These are phyloP conservation scores for Gastrolobium villosum DNA, from an alignment of 306 rosid genomes.

Conservation along the genomic window DNA sequence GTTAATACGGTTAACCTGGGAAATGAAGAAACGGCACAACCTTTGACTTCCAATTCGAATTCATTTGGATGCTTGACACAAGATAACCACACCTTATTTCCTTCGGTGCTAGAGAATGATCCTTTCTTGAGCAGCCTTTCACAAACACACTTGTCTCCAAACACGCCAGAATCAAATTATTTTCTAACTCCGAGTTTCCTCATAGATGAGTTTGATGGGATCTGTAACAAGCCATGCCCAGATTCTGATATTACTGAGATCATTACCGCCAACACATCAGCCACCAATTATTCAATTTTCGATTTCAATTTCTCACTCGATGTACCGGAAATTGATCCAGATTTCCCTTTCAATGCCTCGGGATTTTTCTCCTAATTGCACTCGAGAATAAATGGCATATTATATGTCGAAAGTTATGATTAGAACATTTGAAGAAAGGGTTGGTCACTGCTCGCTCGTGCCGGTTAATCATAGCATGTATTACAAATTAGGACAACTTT, in stretches of 20 bases:
- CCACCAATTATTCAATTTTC: conserved; percentile 67
- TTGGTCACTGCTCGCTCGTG: too few species aligned
- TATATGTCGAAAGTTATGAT: not conserved
- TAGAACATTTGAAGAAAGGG: conserved; percentile 18
- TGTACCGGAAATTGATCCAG: conserved; percentile 54
- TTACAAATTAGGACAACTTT: conserved; percentile 8
- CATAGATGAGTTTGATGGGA: conserved; percentile 47
- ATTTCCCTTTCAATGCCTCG: conserved; percentile 62
- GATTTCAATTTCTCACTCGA: conserved; percentile 73
- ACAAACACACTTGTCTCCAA: conserved; percentile 56
- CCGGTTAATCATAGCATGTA: too few species aligned
- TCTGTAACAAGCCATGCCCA: conserved; percentile 44
- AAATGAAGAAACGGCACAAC: conserved; percentile 51
- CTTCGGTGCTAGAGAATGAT: conserved; percentile 50
- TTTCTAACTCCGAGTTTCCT: conserved; percentile 49
- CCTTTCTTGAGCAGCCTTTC: conserved; percentile 53
- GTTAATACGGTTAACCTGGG: conserved; percentile 47
- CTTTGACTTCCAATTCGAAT: conserved; percentile 65
- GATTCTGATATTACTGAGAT: conserved; percentile 62
- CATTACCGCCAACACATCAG: conserved; percentile 67
- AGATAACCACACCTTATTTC: conserved; percentile 47
- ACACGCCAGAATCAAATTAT: conserved; percentile 53
- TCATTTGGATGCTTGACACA: conserved; percentile 53
- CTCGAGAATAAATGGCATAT: not conserved
- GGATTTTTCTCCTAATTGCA: conserved; percentile 56